A percentile compares a stretch with the other conserved stretches of the same genome.
phyloP scores from a whole-genome alignment of 352 stramenopile species.

The Globisporangium paroecandrum region DNA sequence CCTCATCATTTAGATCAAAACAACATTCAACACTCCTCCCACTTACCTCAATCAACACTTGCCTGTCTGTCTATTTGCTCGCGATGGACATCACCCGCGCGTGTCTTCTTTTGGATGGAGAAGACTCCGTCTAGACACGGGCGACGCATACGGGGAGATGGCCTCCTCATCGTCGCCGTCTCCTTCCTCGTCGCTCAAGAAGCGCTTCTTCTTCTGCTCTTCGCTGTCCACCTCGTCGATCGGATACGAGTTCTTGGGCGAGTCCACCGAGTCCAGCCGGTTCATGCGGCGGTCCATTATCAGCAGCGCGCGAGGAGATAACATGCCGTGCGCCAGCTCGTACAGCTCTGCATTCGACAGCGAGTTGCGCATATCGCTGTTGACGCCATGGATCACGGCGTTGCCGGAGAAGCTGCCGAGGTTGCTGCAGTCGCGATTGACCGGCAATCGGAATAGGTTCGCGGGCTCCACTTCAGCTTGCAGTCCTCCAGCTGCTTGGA shows the following conservation, averaged over 20 bases:
- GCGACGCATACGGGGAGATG: conserved; percentile 21
- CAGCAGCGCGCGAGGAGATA: conserved; percentile 67
- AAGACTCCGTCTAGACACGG: conserved; percentile 21
- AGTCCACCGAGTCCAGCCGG: conserved; percentile 73
- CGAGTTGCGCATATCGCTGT: conserved; percentile 25
- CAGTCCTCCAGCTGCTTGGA: conserved; percentile 59
- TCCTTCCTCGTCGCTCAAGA: conserved; percentile 19
- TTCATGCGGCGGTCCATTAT: conserved; percentile 63
- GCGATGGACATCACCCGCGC: conserved; percentile 15
- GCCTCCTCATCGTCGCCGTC: conserved; percentile 13
- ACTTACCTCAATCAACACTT: neutral
- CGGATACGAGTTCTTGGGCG: conserved; percentile 41
- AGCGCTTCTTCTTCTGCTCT: conserved; percentile 9
- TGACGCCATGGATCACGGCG: conserved; percentile 17
- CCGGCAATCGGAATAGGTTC: conserved; percentile 51
- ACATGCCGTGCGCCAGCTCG: conserved; percentile 72
- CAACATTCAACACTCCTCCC: neutral
- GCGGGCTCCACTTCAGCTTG: conserved; percentile 63
- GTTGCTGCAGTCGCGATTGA: neutral
- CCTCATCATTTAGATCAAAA: neutral
- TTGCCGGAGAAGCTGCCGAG: conserved; percentile 12
- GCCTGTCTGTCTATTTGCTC: neutral
- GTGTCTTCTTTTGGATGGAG: conserved; percentile 26
- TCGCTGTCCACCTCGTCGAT: conserved; percentile 35
- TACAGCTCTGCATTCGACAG: conserved; percentile 77